Evolutionary conservation across 352 stramenopile species (phyloP).

Genomic region (Pelagophyceae sp.): DNA sequence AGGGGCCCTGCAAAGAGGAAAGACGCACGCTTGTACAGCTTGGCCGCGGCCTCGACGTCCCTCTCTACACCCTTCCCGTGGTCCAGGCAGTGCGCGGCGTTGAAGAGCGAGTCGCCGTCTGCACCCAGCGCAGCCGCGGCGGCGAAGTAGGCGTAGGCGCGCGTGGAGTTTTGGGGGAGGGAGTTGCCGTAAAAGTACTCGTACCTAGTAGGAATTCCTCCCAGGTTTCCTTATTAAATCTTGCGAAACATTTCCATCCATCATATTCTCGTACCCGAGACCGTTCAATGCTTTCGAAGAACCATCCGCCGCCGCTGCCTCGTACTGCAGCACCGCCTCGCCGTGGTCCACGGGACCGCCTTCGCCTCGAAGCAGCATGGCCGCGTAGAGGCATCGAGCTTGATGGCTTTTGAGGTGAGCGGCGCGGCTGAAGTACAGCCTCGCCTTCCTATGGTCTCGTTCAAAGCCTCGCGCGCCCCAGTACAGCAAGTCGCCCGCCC

Average conservation of each 20-base stretch:
- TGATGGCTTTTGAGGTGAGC: conserved; percentile 48
- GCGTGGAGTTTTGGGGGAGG: conserved; percentile 58
- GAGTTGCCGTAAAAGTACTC: conserved; percentile 70
- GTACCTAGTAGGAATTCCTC: too few species aligned
- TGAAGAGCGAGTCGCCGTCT: conserved; percentile 77
- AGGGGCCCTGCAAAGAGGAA: too few species aligned
- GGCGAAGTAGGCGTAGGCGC: conserved; percentile 67
- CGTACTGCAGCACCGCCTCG: conserved; percentile 62
- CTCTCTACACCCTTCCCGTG: conserved; percentile 44
- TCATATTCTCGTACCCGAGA: too few species aligned
- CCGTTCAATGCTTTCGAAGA: conserved; percentile 70
- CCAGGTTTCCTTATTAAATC: too few species aligned
- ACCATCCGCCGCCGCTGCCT: conserved; percentile 53
- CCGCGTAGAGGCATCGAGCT: conserved; percentile 52
- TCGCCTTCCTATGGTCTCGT: conserved; percentile 58
- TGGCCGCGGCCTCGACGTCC: neutral
- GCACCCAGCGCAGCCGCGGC: conserved; percentile 56
- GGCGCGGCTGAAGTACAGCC: conserved; percentile 60
- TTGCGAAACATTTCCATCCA: too few species aligned
- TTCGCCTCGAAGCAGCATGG: conserved; percentile 75
- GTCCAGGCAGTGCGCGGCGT: conserved; percentile 66
- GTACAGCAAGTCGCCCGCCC: conserved; percentile 75
- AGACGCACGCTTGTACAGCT: neutral
- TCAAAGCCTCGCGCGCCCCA: conserved; percentile 63
- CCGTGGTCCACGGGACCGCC: conserved; percentile 56